Percentiles rank a stretch among this genome's conserved stretches.
Conservation (phyloP, 768 basidiomycete genomes). For the Amanita rimosa region DNA sequence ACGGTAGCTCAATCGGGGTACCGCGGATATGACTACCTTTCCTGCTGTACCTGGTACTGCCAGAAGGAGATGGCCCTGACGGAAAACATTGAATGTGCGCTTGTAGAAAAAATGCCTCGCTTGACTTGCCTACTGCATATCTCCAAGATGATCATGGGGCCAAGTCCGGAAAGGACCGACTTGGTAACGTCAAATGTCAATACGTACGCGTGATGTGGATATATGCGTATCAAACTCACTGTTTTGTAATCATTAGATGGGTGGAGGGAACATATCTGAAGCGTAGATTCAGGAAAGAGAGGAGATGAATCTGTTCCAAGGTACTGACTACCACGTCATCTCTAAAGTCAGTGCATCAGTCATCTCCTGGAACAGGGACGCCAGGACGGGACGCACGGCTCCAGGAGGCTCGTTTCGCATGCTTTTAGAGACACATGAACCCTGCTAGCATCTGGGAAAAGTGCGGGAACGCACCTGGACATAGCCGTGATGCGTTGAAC, state of each 20-base stretch:
- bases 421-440: conserved; percentile 26
- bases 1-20: not conserved
- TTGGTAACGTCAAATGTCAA: conserved; percentile 17
- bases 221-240: conserved; percentile 24
- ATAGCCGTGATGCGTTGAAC: conserved; percentile 66
- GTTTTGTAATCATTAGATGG: conserved; percentile 91
- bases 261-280: conserved; percentile 68
- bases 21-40: conserved; percentile 35
- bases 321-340: conserved; percentile 58
- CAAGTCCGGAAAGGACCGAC: conserved; percentile 79
- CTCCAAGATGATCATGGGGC: conserved; percentile 65
- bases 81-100: conserved; percentile 1
- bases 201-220: conserved; percentile 20
- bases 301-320: not conserved
- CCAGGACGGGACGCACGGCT: conserved; percentile 46
- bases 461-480: conserved; percentile 45
- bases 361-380: not conserved
- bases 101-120: not conserved
- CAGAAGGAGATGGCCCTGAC: conserved; percentile 76
- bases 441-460: not conserved
- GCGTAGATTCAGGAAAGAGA: not conserved
- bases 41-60: conserved; percentile 86
- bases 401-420: conserved; percentile 69
- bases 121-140: conserved; percentile 61
- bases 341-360: conserved; percentile 16